Evolutionary conservation across 2,329 filamentous ascomycete genomes (phyloP).

Genomic region (Sporothrix mexicana): DNA sequence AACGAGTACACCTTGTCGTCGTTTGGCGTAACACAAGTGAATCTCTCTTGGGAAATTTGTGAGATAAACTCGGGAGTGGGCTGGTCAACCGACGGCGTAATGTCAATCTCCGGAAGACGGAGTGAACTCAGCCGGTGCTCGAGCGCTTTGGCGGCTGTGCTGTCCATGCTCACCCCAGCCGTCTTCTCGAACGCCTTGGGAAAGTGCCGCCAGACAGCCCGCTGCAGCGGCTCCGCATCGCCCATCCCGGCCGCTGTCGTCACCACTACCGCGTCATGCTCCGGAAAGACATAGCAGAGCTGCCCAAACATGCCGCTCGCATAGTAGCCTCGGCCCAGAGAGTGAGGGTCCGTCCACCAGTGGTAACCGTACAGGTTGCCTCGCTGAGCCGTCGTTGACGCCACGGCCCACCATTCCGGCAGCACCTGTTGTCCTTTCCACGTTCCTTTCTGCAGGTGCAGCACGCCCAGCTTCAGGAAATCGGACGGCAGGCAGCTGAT

Average conservation of each 20-base stretch:
- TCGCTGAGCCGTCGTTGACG: not conserved
- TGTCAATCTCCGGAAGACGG: not conserved
- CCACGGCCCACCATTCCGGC: not conserved
- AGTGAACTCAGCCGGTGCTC: not conserved
- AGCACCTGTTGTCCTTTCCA: not conserved
- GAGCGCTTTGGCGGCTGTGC: not conserved
- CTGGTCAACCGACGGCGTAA: not conserved
- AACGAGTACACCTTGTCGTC: not conserved
- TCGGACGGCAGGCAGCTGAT: not conserved
- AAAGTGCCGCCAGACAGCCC: slow-evolving; percentile 12
- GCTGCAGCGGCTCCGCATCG: not conserved
- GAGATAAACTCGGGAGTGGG: not conserved
- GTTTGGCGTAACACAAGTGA: not conserved
- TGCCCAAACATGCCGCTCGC: slow-evolving; percentile 6
- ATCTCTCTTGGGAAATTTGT: not conserved
- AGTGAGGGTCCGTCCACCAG: not conserved
- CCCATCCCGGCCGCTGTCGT: not conserved
- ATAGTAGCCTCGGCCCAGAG: not conserved
- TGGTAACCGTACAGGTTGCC: slow-evolving; percentile 5
- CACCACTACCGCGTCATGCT: not conserved
- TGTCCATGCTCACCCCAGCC: no score
- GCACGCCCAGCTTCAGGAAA: not conserved
- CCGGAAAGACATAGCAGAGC: not conserved
- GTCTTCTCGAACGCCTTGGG: not conserved
- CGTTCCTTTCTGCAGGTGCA: not conserved